Evolutionary conservation across 257 asterid genomes (phyloP).

Genomic region (Nicotiana knightiana): DNA sequence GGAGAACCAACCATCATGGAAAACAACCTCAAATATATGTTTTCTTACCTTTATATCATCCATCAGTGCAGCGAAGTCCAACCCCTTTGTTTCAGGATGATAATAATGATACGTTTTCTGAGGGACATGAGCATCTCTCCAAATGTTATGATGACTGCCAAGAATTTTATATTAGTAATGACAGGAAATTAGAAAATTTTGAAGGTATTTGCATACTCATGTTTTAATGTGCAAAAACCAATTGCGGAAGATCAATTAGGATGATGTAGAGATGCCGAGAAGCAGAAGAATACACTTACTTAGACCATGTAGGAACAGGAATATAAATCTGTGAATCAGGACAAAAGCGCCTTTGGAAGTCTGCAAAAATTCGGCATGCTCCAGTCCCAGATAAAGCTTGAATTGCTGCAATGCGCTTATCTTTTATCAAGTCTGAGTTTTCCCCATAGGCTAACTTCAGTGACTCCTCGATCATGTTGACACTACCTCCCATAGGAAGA

Average conservation of each 20-base stretch:
- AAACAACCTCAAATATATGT: not conserved
- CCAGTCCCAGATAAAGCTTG: conserved; percentile 98
- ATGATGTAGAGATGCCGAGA: not conserved
- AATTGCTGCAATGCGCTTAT: conserved; percentile 79
- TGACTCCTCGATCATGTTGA: conserved; percentile 73
- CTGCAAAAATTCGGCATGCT: conserved; percentile 95
- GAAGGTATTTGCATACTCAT: conserved; percentile 1
- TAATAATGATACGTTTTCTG: conserved; percentile 83
- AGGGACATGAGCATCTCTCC: conserved; percentile 95
- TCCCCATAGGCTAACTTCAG: conserved; percentile 94
- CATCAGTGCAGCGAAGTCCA: conserved; percentile 77
- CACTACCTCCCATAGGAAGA: conserved; percentile 99
- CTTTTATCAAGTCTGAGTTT: conserved; percentile 73
- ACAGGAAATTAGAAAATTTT: not conserved
- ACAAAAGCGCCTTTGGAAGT: conserved; percentile 85
- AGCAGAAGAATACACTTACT: conserved; percentile 48
- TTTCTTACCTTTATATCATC: conserved; percentile 72
- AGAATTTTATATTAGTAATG: conserved; percentile 15
- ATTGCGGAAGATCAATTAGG: not conserved
- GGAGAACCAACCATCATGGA: not conserved
- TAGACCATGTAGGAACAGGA: conserved; percentile 96
- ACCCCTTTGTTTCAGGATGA: conserved; percentile 81
- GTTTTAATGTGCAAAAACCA: not conserved
- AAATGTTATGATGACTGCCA: conserved; percentile 94
- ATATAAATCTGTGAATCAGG: conserved; percentile 82